Conservation (phyloP, 169 alveolate species). For the Plasmodium falciparum region DNA sequence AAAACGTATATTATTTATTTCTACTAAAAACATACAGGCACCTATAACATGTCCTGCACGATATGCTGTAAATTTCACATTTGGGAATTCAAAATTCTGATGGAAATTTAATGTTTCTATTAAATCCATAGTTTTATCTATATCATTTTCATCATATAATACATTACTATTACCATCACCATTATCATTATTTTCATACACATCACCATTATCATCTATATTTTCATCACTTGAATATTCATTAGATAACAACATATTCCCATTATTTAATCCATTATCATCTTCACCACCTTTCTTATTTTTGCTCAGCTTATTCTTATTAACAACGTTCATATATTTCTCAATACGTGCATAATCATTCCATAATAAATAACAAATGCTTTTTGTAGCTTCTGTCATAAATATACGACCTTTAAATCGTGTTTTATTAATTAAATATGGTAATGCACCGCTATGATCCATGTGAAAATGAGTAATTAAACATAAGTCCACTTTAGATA, state of each 20-base stretch:
- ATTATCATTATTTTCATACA: conserved; percentile 19
- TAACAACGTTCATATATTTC: conserved; percentile 70
- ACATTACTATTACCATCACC: conserved; percentile 77
- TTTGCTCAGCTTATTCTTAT: conserved; percentile 57
- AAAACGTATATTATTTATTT: conserved; percentile 96
- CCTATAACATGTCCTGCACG: conserved; percentile 99
- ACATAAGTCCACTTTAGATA: conserved; percentile 94
- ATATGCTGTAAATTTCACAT: conserved; percentile 95
- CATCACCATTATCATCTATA: conserved; percentile 15
- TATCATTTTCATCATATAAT: conserved; percentile 94
- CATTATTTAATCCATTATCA: conserved; percentile 16
- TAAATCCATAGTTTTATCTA: conserved; percentile 91
- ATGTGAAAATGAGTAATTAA: conserved; percentile 98
- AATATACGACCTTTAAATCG: conserved; percentile 92
- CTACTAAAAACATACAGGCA: conserved; percentile 99
- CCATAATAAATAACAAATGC: conserved; percentile 95
- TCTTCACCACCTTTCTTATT: conserved; percentile 11
- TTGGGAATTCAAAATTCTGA: conserved; percentile 93
- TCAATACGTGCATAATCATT: conserved; percentile 93
- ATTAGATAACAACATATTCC: neutral
- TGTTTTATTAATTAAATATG: conserved; percentile 95
- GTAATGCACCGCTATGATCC: conserved; percentile 99
- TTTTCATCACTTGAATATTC: conserved; percentile 24
- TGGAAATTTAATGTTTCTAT: conserved; percentile 94
- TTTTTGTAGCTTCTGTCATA: conserved; percentile 98